Conservation (phyloP, 441 rosid genomes). For the Kokia cookei region DNA sequence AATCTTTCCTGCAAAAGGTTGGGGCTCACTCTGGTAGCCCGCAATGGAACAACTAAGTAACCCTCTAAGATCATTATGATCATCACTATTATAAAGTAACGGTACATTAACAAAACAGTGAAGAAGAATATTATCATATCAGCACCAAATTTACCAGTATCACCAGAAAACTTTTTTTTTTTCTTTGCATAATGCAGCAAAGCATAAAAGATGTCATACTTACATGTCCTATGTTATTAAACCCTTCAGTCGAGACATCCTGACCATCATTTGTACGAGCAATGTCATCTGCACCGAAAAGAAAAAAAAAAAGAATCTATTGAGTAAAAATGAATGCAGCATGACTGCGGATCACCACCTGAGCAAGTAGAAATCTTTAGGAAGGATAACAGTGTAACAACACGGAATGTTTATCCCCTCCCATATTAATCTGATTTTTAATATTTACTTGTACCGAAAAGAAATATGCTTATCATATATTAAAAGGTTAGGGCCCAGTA, state of each 20-base stretch:
- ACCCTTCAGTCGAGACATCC: conserved; percentile 25
- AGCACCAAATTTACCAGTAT: neutral
- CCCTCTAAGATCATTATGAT: neutral
- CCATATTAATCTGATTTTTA: neutral
- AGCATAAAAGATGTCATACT: neutral
- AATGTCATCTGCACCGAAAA: conserved; percentile 34
- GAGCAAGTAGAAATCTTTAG: neutral
- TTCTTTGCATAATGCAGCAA: neutral
- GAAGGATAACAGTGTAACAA: neutral
- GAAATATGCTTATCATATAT: neutral
- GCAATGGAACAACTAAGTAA: neutral
- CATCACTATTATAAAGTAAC: neutral
- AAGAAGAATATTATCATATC: neutral
- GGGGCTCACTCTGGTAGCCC: conserved; percentile 19
- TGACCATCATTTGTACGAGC: conserved; percentile 28
- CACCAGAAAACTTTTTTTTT: neutral
- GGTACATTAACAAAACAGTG: neutral
- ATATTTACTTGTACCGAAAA: neutral
- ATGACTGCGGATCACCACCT: neutral
- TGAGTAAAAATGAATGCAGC: neutral
- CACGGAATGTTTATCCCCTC: neutral
- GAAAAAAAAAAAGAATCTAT: neutral
- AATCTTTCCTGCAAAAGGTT: conserved; percentile 25
- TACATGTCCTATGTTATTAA: conserved; percentile 32
- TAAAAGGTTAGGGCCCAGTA: neutral